Evolutionary conservation across 768 basidiomycete species (phyloP), one percentile per base, ranked within the genome.

Genomic region (Clitopilus hobsonii): DNA sequence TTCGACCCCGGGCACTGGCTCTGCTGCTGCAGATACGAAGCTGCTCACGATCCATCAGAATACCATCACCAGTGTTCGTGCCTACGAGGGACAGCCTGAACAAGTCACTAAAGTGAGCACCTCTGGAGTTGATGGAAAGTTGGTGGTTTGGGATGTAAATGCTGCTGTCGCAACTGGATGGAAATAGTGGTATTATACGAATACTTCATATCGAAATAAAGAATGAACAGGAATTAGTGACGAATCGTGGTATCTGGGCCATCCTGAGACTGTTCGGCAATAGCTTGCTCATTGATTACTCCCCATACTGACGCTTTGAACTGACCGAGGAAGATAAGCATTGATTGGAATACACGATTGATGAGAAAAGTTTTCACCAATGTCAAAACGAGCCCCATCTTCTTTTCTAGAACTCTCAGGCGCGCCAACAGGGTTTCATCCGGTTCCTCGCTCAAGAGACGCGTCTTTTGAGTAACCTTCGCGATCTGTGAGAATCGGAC

Each of bases 291-390:
- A 66, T 88, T 91, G 67, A 97, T 88, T 53, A 95, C 88, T 13
- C 88, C 91, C 93, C 94, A 96, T 0, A 96, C 93, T 10, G 95
- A 96, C 0, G 89, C 94, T 72, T 97, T 95, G 82, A 94, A 98
- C 92, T 94, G 61, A 1, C 49, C 23, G 45, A 20, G 23, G 28
- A 49, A 51, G 52, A 49, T 23, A 25, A 38, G 29, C 16, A 49
- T 53, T 89, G 60, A 18, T 45, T 56, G 26, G 51, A 27, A 48
- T 49, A 36, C 52, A 45, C 27, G 24, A 26, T 32, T n/a, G 54
- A 49, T n/a, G 25, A 30, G 22, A 30, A 54, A 14, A 51, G 24
- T 72, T 83, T n/a, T 59, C 65, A 94, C 94, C 69, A 99, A 72
- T 0, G 95, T 98, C 68, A 98, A 71, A 0, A 98, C 94, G 53